Evolutionary conservation across 257 asterid genomes (phyloP).

Genomic region (Nicotiana paniculata): DNA sequence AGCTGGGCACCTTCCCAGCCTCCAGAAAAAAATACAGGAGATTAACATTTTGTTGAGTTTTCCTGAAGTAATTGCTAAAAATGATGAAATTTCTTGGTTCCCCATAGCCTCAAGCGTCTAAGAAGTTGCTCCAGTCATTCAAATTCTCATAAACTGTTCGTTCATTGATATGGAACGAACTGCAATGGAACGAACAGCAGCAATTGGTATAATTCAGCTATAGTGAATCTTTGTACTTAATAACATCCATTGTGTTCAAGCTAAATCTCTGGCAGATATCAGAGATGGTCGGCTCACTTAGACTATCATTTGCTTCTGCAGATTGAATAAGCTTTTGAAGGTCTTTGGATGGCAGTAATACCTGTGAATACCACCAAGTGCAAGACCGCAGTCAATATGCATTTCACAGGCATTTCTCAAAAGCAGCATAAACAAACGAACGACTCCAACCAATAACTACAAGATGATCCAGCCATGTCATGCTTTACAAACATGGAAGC

Average conservation of each 20-base stretch:
- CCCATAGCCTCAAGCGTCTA: background rate
- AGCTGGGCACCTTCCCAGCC: background rate
- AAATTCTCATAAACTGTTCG: background rate
- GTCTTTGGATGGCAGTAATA: constrained; percentile 58
- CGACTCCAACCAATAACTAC: background rate
- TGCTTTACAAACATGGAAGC: background rate
- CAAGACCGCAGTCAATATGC: background rate
- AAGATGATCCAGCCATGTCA: background rate
- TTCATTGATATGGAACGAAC: background rate
- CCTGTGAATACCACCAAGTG: constrained; percentile 27
- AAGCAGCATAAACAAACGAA: background rate
- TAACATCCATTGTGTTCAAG: constrained; percentile 49
- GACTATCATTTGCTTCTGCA: constrained; percentile 34
- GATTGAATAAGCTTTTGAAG: constrained; percentile 46
- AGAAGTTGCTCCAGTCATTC: background rate
- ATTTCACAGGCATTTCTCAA: background rate
- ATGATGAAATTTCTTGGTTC: background rate
- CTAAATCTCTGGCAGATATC: constrained; percentile 61
- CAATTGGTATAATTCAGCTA: constrained; percentile 19
- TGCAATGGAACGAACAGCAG: background rate
- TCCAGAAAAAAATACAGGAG: background rate
- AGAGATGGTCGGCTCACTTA: constrained; percentile 33
- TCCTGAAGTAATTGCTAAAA: background rate
- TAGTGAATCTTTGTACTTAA: constrained; percentile 45
- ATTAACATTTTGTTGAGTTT: background rate